Evolutionary conservation across 139 green algal species (phyloP).

Genomic region (Volvox africanus): DNA sequence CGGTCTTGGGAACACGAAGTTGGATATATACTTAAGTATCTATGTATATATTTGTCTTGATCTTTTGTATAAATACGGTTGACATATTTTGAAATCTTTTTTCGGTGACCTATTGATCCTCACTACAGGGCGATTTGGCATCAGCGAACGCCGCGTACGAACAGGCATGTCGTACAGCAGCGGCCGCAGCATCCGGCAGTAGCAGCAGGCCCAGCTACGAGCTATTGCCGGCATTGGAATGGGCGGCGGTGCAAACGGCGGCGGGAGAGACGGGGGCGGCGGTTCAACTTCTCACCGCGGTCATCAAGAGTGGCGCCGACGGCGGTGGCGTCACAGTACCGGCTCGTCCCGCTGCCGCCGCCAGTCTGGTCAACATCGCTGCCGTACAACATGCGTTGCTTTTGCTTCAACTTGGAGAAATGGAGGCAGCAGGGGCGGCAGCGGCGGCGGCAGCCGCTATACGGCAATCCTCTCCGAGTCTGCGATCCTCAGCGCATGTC

Average conservation of each 20-base stretch:
- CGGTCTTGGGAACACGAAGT: no score
- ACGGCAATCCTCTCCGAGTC: not conserved
- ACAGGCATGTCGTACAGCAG: not conserved
- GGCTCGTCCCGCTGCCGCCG: not conserved
- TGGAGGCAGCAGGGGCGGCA: not conserved
- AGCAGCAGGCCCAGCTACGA: not conserved
- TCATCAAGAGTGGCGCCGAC: no score
- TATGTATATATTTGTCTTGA: no score
- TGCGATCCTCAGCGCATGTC: not conserved
- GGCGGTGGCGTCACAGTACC: not conserved
- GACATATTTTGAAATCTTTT: no score
- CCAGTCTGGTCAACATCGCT: not conserved
- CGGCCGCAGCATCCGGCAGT: not conserved
- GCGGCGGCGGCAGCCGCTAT: not conserved
- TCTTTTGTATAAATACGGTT: no score
- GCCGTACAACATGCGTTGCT: slow-evolving; percentile 11
- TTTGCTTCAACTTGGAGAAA: slow-evolving; percentile 17
- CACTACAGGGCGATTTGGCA: not conserved
- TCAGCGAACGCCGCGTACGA: slow-evolving; percentile 22
- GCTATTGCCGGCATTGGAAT: slow-evolving; percentile 18
- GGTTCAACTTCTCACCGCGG: not conserved
- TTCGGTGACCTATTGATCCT: no score
- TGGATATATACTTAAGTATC: no score
- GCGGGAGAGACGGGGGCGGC: not conserved
- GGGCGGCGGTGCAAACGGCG: not conserved